Base-by-base conservation (phyloP, 2,329 filamentous ascomycete species). In the Colletotrichum ledebouriae region DNA sequence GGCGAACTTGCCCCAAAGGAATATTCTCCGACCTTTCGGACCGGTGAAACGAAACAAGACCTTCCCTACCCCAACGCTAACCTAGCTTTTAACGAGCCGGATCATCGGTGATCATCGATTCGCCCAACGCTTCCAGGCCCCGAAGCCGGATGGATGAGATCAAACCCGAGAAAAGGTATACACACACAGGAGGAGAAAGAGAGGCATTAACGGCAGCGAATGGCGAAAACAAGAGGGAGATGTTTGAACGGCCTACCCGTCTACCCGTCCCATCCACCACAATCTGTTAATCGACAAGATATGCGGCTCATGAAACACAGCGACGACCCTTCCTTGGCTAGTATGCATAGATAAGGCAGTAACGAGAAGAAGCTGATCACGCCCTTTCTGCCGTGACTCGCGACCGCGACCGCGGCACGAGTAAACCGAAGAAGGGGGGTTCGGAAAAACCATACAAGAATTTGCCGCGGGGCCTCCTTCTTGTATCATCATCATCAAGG, bases 261-360 rank as follows among this genome's bases (percentile, higher is more conserved):
- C 15, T 42, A 34, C 17, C 46, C 37, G 37, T 49, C 33, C 17
- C 46, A 22, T 47, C 56, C 42, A 49, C 25, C 56, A 44, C 33
- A 9, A 3, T 17, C 55, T 37, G 56, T 47, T 59, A 59, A 59
- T 7, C 17, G 44, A 58, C n/a, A 52, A 58, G 37, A 67, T 58
- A 17, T 46, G 59, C 64, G 52, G 64, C 53, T 58, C 59, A 58
- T 53, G 64, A 67, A 67, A 67, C 64, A 41, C 47, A 29, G 25
- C 1, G 49, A 53, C 0, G n/a, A 29, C 9, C 52, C 17, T 17
- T 55, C 11, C 34, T 20, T 55, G 34, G 17, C 17, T 17, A 17
- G 17, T 17, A 17, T 17, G 17, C 17, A 17, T 13, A 41, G 52
- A 55, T 39, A 22, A 22, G 52, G 52, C 56, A 47, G 11, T 29